Evolutionary conservation across 106 monocot species (phyloP).

Genomic region (Acorus gramineus): DNA sequence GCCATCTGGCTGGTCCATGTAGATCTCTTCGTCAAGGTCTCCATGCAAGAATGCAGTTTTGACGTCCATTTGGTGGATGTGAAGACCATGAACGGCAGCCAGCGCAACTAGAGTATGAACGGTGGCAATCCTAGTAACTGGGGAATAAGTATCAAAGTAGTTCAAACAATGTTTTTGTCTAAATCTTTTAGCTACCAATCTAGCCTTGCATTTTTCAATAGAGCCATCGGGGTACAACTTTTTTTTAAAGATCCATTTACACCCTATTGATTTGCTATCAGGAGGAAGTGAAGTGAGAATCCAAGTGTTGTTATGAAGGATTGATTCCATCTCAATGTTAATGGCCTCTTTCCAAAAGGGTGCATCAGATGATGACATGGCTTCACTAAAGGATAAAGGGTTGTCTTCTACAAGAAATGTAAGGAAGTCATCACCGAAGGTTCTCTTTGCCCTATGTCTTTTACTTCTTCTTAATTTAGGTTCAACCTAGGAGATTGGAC

Average conservation of each 20-base stretch:
- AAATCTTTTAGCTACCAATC: neutral
- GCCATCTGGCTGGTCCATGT: too few species aligned
- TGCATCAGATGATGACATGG: neutral
- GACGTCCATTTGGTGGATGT: too few species aligned
- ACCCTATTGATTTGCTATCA: neutral
- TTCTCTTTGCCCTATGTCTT: neutral
- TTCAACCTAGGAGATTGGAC: too few species aligned
- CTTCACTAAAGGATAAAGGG: neutral
- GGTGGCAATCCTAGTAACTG: too few species aligned
- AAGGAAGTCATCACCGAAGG: neutral
- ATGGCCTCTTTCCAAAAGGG: neutral
- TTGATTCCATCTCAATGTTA: neutral
- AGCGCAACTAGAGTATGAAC: too few species aligned
- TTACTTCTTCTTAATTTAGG: neutral
- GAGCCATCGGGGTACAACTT: too few species aligned
- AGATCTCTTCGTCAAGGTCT: too few species aligned
- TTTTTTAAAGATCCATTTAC: slow-evolving; percentile 1
- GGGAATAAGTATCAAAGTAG: too few species aligned
- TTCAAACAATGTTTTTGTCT: too few species aligned
- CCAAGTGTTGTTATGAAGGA: neutral
- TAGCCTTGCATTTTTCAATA: neutral
- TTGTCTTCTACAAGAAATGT: neutral
- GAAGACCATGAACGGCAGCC: too few species aligned
- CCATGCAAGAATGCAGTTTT: too few species aligned
- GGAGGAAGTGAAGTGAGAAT: neutral